Evolutionary conservation across 2,329 filamentous ascomycete genomes (phyloP), one percentile per base, ranked within the genome.

Genomic region (Hypoxylon sp.): DNA sequence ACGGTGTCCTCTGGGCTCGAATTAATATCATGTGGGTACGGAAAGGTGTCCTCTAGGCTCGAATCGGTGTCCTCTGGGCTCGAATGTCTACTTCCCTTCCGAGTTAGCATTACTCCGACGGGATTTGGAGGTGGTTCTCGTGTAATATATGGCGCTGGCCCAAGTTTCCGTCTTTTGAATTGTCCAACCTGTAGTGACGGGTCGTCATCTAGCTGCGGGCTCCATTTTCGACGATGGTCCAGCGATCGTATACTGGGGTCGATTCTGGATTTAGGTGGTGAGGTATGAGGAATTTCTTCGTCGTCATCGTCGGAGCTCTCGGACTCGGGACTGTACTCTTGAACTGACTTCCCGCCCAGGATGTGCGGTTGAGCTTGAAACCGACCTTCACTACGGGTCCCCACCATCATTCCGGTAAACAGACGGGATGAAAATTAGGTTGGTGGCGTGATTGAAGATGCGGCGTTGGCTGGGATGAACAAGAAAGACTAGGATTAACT

Each of bases 301-400:
- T 75, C 72, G 14, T 73, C 68, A 14, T 73, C 70, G 38, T 69
- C 70, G 30, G 71, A 72, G 46, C 69, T 74, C 50, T 73, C 69
- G 7, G 50, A 14, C 25, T 66, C 49, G 36, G 46, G 23, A 53
- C 55, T 32, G n/a, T 56, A 52, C 19, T 60, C 36, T 34, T 58
- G 66, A 32, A 57, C 48, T 50, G 45, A 53, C 2, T 49, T 38
- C 17, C 32, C 17, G 17, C 17, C 50, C 57, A 14, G 52, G 17
- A 19, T 61, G 32, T 48, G 60, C 51, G n/a, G 21, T 58, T 32
- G 56, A 36, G 41, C 38, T 63, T 36, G 50, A 62, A 17, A 32
- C 48, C 34, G 62, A 55, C 49, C 48, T 46, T 58, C 59, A 56
- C 59, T 70, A 66, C 58, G 65, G 21, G 59, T 57, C 49, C 60